A percentile compares a stretch with the other conserved stretches of the same genome.
Conservation (phyloP, 148 eudicot genomes). For the Cornus suecica region DNA sequence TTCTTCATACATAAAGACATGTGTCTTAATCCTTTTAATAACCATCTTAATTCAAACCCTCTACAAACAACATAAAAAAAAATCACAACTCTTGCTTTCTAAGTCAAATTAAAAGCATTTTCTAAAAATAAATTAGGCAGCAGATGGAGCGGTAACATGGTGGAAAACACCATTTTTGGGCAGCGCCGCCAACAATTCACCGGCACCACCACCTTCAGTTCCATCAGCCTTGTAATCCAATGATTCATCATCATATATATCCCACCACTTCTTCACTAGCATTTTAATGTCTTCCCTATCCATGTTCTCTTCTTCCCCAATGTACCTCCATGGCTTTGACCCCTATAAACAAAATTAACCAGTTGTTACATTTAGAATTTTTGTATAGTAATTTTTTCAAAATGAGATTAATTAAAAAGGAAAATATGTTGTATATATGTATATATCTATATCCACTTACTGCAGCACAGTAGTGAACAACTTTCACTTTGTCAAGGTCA, state of each 20-base stretch:
- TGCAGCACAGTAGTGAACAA: constrained; percentile 38
- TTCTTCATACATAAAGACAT: too few relatives aligned
- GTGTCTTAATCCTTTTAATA: too few relatives aligned
- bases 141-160: constrained; percentile 37
- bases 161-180: constrained; percentile 28
- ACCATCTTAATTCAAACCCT: not conserved
- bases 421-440: not conserved
- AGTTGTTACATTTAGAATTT: too few relatives aligned
- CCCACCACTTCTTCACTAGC: constrained; percentile 39
- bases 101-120: too few relatives aligned
- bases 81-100: not conserved
- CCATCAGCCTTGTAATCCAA: constrained; percentile 20
- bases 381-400: too few relatives aligned
- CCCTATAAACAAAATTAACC: constrained; percentile 22
- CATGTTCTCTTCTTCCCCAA: constrained; percentile 51
- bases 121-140: constrained; percentile 15
- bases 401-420: too few relatives aligned
- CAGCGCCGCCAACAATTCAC: constrained; percentile 16
- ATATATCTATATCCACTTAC: constrained; percentile 17
- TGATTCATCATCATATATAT: constrained; percentile 36
- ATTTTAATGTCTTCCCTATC: constrained; percentile 42
- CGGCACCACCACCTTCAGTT: not conserved
- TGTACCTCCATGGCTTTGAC: constrained; percentile 49
- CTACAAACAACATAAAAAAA: too few relatives aligned
- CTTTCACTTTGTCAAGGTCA: constrained; percentile 26